Base-by-base conservation (phyloP, 768 basidiomycete species). In the Agaricus blazei region DNA sequence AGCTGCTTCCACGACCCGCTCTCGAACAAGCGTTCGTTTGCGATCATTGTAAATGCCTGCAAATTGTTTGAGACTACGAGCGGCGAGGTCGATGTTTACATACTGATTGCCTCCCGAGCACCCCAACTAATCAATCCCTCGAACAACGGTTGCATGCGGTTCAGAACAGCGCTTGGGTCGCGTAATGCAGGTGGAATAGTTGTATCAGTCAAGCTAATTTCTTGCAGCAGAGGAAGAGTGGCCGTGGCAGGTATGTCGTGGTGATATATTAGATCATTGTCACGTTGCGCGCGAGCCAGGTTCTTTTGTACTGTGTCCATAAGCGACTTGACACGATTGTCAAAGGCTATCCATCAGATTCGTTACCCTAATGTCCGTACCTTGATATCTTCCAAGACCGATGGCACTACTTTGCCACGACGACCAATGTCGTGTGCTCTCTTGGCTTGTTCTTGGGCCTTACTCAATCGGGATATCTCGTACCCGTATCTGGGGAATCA, bases 241-340 rank as follows among this genome's bases (percentile, higher is more conserved):
- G 87, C 82, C 3, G 80, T 62, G 0, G 93, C 74, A 1, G 95
- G 93, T 1, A 96, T 76, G 54, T 91, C 87, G 49, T 91, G 80
- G 61, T 97, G 93, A 71, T 98, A 99, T 38, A 99, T 97, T 6
- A 97, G 74, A 68, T 96, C 90, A 67, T 99, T 99, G 68, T 98
- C 96, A 31, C 92, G 82, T 59, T 87, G 82, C 0, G 95, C 90
- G 12, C 91, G 81, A 3, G 74, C 69, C 34, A 89, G 68, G 53
- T 83, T 80, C 50, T 80, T 83, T 60, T 87, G 80, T 26, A 97
- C 73, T 7, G 74, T 84, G 45, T 87, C 85, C 26, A 88, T 71
- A 14, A 98, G 73, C 1, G 89, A 90, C 94, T 98, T 65, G 24
- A 34, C 51, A 49, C 37, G 50, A 53, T 42, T 58, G 63, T 58